A percentile compares a stretch with the other conserved stretches of the same genome.
Conservation (phyloP, 495 filamentous ascomycete species). For the Penicillium coffeae region DNA sequence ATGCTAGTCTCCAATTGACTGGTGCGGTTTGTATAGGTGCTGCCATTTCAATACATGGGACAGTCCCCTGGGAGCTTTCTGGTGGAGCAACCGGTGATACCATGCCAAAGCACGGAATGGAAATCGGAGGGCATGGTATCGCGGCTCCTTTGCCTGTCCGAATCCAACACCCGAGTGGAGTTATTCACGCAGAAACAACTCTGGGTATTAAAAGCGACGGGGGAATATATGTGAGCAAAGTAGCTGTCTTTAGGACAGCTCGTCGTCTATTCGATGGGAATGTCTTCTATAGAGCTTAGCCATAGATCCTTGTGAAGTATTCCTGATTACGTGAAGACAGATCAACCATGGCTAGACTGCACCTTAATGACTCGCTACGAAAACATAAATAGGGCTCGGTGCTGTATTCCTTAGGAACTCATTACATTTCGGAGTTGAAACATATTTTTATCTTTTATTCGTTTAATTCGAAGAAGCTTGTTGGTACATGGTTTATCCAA, state of each 20-base stretch:
- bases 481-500: no score
- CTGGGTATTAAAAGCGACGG: slow-evolving; percentile 7
- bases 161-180: slow-evolving; percentile 21
- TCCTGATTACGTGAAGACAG: no score
- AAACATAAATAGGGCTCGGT: no score
- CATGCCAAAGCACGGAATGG: slow-evolving; percentile 16
- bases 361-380: no score
- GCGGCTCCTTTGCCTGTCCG: slow-evolving; percentile 5
- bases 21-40: slow-evolving; percentile 30
- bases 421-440: no score
- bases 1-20: slow-evolving; percentile 32
- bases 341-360: no score
- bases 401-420: no score
- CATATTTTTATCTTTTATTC: no score
- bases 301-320: background rate
- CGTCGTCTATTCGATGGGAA: slow-evolving; percentile 26
- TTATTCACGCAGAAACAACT: slow-evolving; percentile 17
- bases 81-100: background rate
- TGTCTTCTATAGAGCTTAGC: slow-evolving; percentile 14
- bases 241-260: slow-evolving; percentile 29
- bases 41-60: slow-evolving; percentile 24
- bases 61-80: slow-evolving; percentile 22
- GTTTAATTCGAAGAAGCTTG: no score
- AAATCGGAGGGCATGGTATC: slow-evolving; percentile 6
- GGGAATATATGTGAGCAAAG: slow-evolving; percentile 12